Conservation (phyloP, 2,329 filamentous ascomycete genomes). For the Clarireedia sp. region DNA sequence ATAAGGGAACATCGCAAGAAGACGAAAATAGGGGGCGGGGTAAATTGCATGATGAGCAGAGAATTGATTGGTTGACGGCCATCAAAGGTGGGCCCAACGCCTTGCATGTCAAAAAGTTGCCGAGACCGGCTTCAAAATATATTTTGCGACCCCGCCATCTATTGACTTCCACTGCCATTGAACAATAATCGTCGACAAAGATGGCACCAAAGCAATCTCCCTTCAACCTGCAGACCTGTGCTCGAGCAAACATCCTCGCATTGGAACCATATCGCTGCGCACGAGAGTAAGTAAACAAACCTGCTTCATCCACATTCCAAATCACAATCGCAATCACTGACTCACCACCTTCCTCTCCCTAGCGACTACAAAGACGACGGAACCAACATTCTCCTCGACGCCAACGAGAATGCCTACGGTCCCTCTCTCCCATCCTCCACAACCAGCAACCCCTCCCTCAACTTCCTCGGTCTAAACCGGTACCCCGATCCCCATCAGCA, state of each 20-base stretch:
- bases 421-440: constrained; percentile 54
- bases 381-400: constrained; percentile 89
- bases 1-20: background rate
- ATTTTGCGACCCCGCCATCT: constrained; percentile 1
- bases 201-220: constrained; percentile 38
- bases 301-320: background rate
- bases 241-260: constrained; percentile 67
- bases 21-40: background rate
- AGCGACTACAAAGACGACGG: constrained; percentile 99
- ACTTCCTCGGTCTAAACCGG: constrained; percentile 77
- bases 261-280: constrained; percentile 75
- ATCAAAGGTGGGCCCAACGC: background rate
- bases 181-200: constrained; percentile 3
- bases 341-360: constrained; percentile 27
- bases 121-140: constrained; percentile 6
- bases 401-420: constrained; percentile 95
- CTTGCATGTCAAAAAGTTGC: constrained; percentile 4
- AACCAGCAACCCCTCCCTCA: constrained; percentile 47
- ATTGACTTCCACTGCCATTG: background rate
- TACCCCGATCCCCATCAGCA: constrained; percentile 95
- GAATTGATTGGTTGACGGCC: background rate
- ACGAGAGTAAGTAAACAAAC: constrained; percentile 53
- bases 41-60: background rate
- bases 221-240: constrained; percentile 68
- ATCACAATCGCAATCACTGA: constrained; percentile 13